Evolutionary conservation across 768 basidiomycete species (phyloP).

Genomic region (Tricholoma saponaceum): DNA sequence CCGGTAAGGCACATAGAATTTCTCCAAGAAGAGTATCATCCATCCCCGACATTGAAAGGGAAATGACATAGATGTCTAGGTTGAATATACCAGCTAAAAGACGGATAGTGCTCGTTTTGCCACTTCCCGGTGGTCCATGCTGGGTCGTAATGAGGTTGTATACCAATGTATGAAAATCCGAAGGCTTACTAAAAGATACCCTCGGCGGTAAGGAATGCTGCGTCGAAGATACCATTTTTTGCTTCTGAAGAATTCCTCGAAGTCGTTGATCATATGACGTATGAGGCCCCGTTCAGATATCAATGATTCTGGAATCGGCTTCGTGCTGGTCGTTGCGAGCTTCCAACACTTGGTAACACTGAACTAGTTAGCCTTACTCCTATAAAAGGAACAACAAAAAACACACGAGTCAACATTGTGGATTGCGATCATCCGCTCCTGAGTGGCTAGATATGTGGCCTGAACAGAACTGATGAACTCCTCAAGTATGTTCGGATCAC

Average conservation of each 20-base stretch:
- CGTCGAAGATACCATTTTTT: slow-evolving; percentile 71
- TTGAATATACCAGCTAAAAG: slow-evolving; percentile 68
- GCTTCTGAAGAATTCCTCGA: slow-evolving; percentile 60
- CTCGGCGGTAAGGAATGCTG: slow-evolving; percentile 60
- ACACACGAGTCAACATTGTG: background rate
- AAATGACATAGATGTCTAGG: slow-evolving; percentile 59
- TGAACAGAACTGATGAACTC: background rate
- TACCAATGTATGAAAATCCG: background rate
- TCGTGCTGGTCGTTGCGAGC: background rate
- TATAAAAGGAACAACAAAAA: background rate
- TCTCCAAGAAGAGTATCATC: slow-evolving; percentile 58
- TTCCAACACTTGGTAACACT: background rate
- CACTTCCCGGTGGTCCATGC: slow-evolving; percentile 72
- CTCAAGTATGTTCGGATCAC: background rate
- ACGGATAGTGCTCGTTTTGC: slow-evolving; percentile 74
- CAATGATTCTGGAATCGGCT: background rate
- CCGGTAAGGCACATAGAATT: slow-evolving; percentile 56
- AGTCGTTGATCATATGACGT: slow-evolving; percentile 59
- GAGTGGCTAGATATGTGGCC: background rate
- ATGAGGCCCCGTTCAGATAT: slow-evolving; percentile 43
- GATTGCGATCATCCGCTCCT: background rate
- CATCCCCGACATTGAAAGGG: slow-evolving; percentile 55
- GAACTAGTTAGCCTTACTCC: background rate
- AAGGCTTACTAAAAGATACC: slow-evolving; percentile 54
- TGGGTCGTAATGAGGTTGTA: slow-evolving; percentile 14